A percentile compares a stretch with the other conserved stretches of the same genome.
Conservation (phyloP, 305 asterid genomes). For the Andrographis paniculata region DNA sequence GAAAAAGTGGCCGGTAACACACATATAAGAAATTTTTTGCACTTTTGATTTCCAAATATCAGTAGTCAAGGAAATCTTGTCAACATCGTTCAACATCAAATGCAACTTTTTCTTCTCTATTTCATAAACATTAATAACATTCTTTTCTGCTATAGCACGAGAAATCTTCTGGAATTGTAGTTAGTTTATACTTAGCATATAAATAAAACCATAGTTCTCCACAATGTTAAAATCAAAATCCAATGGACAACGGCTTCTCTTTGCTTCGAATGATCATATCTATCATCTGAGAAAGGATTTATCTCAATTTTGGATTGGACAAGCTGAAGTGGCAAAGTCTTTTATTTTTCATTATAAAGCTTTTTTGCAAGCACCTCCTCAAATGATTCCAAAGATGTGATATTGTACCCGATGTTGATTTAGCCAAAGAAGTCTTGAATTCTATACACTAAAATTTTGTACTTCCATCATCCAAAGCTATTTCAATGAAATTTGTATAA, state of each 20-base stretch:
- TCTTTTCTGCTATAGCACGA: neutral
- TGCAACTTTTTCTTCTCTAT: neutral
- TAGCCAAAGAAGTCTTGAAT: neutral
- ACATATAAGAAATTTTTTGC: slow-evolving; percentile 7
- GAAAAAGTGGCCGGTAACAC: slow-evolving; percentile 11
- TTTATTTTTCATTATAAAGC: no score
- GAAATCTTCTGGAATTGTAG: slow-evolving; percentile 10
- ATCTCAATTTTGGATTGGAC: no score
- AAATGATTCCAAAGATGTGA: slow-evolving; percentile 12
- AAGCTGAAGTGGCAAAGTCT: no score
- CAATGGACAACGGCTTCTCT: no score
- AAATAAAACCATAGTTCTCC: no score
- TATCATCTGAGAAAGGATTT: no score
- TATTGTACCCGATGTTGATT: slow-evolving; percentile 3
- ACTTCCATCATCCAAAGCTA: no score
- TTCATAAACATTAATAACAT: slow-evolving; percentile 6
- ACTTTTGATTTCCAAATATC: slow-evolving; percentile 12
- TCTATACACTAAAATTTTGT: no score
- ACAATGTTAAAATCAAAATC: no score
- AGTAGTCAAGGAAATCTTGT: slow-evolving; percentile 7
- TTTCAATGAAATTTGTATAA: neutral
- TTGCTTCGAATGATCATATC: no score
- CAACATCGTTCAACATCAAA: neutral
- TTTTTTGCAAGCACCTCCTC: no score
- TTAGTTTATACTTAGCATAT: neutral